Evolutionary conservation across 345 rosid genomes (phyloP).

Genomic region (Clarkia xantiana): DNA sequence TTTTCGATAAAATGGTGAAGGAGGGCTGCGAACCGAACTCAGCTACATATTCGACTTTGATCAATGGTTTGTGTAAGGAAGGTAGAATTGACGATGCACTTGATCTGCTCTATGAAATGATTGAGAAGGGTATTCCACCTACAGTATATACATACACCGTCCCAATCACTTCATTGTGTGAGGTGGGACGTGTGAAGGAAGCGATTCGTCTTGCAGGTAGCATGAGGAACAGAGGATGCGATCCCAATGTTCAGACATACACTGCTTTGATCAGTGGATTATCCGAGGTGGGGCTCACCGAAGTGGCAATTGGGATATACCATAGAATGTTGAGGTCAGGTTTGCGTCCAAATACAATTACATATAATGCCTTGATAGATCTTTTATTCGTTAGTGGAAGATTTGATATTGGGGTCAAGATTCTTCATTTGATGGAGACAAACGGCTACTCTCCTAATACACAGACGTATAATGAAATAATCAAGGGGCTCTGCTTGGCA

Average conservation of each 20-base stretch:
- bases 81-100: slow-evolving; percentile 46
- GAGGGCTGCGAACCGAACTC: slow-evolving; percentile 52
- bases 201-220: slow-evolving; percentile 26
- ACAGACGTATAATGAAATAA: slow-evolving; percentile 33
- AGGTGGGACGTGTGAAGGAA: slow-evolving; percentile 35
- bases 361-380: slow-evolving; percentile 45
- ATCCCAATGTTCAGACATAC: slow-evolving; percentile 42
- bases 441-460: slow-evolving; percentile 18
- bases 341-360: slow-evolving; percentile 31
- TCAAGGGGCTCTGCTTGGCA: slow-evolving; percentile 26
- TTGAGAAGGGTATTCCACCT: slow-evolving; percentile 31
- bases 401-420: slow-evolving; percentile 21
- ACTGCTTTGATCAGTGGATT: slow-evolving; percentile 44
- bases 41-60: slow-evolving; percentile 36
- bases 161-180: slow-evolving; percentile 36
- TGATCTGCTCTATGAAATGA: slow-evolving; percentile 39
- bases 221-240: slow-evolving; percentile 34
- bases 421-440: slow-evolving; percentile 37
- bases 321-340: slow-evolving; percentile 43
- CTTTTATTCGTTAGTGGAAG: slow-evolving; percentile 24
- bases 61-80: slow-evolving; percentile 40
- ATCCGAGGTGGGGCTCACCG: slow-evolving; percentile 22
- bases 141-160: slow-evolving; percentile 42
- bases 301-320: slow-evolving; percentile 45
- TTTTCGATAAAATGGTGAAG: slow-evolving; percentile 37